Conservation (phyloP, 2,329 filamentous ascomycete genomes). For the Xylariomycetidae sp. region DNA sequence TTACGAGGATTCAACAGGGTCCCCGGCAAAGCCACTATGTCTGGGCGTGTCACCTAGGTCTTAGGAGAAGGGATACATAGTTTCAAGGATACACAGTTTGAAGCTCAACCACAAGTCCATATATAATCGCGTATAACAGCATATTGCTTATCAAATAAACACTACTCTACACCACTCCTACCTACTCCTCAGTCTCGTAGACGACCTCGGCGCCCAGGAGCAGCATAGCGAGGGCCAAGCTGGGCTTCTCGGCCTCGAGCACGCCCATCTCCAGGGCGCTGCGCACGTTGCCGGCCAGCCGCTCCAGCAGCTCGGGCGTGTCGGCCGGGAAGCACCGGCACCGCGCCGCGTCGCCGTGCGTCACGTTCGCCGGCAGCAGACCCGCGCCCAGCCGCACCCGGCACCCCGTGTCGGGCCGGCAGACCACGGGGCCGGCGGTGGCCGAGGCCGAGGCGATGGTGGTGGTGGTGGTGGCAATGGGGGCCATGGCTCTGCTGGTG, state of each 20-base stretch:
- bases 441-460: not conserved
- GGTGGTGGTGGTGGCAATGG: not conserved
- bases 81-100: not conserved
- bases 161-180: not conserved
- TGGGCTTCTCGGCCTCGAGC: conserved; percentile 15
- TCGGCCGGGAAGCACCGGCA: conserved; percentile 14
- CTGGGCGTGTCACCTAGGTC: too few relatives aligned
- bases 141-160: not conserved
- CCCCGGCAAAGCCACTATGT: too few relatives aligned
- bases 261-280: conserved; percentile 9
- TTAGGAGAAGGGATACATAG: not conserved
- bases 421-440: conserved; percentile 4
- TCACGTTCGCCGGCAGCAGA: conserved; percentile 4
- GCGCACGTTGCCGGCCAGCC: conserved; percentile 3
- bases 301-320: conserved; percentile 4
- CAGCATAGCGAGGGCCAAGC: conserved; percentile 12
- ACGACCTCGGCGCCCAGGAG: conserved; percentile 13
- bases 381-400: conserved; percentile 6
- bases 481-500: not conserved
- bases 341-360: conserved; percentile 4
- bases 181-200: conserved; percentile 1
- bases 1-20: too few relatives aligned
- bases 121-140: not conserved
- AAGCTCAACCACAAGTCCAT: not conserved
- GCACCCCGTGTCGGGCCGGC: conserved; percentile 14